phyloP scores from a whole-genome alignment of 495 filamentous ascomycete species.

The Elaphomyces granulatus region DNA sequence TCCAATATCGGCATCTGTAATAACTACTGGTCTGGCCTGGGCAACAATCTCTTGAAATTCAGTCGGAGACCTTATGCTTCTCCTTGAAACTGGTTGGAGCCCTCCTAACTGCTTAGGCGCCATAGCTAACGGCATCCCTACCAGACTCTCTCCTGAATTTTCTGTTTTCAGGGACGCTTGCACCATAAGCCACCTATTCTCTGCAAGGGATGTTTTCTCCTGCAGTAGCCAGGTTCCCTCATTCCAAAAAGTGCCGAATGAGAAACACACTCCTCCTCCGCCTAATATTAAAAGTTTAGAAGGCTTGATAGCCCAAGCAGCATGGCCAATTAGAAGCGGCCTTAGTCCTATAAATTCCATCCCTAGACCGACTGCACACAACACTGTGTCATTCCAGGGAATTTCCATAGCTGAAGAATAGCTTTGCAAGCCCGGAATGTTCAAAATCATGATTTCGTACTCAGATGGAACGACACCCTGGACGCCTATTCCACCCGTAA shows the following conservation, averaged over 20 bases:
- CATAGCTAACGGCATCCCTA: neutral
- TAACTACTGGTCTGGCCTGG: slow-evolving; percentile 46
- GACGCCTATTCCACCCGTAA: slow-evolving; percentile 29
- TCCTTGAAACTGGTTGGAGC: slow-evolving; percentile 27
- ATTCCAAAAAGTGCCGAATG: slow-evolving; percentile 70
- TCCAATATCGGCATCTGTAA: slow-evolving; percentile 53
- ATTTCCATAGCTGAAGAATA: slow-evolving; percentile 5
- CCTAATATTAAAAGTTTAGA: slow-evolving; percentile 47
- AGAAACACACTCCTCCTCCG: slow-evolving; percentile 81
- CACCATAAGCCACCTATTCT: slow-evolving; percentile 12
- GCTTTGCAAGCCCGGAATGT: slow-evolving; percentile 7
- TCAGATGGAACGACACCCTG: slow-evolving; percentile 16
- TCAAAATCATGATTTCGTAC: slow-evolving; percentile 27
- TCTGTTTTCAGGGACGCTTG: neutral
- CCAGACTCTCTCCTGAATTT: neutral
- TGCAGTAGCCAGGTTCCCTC: slow-evolving; percentile 37
- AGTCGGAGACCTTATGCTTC: slow-evolving; percentile 31
- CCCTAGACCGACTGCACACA: slow-evolving; percentile 15
- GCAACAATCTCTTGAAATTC: slow-evolving; percentile 46
- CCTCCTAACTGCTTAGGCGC: no score
- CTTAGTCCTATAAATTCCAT: slow-evolving; percentile 15
- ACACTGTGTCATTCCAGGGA: slow-evolving; percentile 6
- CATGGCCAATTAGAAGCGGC: slow-evolving; percentile 55
- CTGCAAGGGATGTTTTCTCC: slow-evolving; percentile 5
- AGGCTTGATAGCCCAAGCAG: slow-evolving; percentile 30